Base-by-base conservation (phyloP, 108 stramenopile species). In the Parietichytrium sp. region DNA sequence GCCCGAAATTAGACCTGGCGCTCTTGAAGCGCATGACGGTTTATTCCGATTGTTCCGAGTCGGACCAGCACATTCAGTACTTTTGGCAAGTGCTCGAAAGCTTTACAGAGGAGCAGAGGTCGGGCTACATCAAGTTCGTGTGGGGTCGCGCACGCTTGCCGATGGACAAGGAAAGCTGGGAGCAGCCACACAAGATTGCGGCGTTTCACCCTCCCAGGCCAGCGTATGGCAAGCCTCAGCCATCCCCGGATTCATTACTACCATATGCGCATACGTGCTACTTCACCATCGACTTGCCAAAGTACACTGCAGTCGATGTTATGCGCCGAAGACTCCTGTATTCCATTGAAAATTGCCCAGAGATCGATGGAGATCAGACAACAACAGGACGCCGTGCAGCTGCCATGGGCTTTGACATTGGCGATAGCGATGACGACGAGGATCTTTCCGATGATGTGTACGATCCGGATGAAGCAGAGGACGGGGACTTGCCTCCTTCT, bases 141-240 rank as follows among this genome's bases (percentile, higher is more conserved):
- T 92, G 91, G 90, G 90, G 90, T 3, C 81, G 90, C 23, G 82
- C 86, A 23, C 88, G 90, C 4, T 85, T 91, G 3, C 90, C 90
- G 20, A 48, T 84, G 20, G 47, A 49, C 38, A 79, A 48, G 2
- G 47, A 85, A 29, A 84, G 84, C 61, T 87, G 83, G 82, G 87
- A 82, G 4, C 81, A 87, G 79, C 85, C 83, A 55, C 85, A 87
- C 83, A 54, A 72, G 20, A 38, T 72, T 25, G 36, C 61, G 7
- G 36, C 61, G 38, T 72, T 72, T 38, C 42, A 72, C 33, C 3
- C 61, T 42, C 85, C 78, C 27, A 25, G 78, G 31, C 48, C 25
- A 10, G 55, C 61, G 48, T 42, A 48, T 16, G 47, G 29, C 18
- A 78, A 55, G 79, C 82, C 82, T 30, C 54, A 79, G 29, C 78